Conservation (phyloP, 208 protist genomes). For the Trypanosomatidae sp. region DNA sequence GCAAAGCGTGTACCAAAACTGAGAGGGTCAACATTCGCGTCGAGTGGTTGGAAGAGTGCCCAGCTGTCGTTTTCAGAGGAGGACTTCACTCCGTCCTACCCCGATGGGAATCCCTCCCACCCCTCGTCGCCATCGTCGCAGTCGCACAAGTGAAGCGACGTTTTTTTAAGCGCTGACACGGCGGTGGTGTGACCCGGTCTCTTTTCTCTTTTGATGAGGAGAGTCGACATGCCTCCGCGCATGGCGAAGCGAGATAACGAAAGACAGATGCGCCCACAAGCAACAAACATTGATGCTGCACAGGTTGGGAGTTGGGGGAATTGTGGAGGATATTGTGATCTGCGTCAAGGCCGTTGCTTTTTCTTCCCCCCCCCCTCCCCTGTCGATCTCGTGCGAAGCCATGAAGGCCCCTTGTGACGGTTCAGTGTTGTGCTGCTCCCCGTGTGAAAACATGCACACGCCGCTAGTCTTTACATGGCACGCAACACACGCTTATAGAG, state of each 20-base stretch:
- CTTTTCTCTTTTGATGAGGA: not conserved
- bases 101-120: not conserved
- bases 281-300: too few relatives aligned
- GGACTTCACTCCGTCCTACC: conserved; percentile 54
- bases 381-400: not conserved
- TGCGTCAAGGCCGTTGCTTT: not conserved
- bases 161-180: not conserved
- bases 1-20: conserved; percentile 9
- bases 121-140: not conserved
- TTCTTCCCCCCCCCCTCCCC: not conserved
- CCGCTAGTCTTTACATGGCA: not conserved
- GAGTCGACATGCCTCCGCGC: not conserved
- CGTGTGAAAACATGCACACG: not conserved
- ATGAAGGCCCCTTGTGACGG: not conserved
- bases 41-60: conserved; percentile 60
- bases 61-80: conserved; percentile 54
- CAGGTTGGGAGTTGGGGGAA: too few relatives aligned
- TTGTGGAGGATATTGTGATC: not conserved
- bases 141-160: conserved; percentile 9
- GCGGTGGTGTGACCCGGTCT: not conserved
- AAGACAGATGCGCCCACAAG: not conserved
- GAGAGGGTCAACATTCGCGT: conserved; percentile 61
- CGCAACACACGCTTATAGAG: not conserved
- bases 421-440: not conserved
- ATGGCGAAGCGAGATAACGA: too few relatives aligned